Evolutionary conservation across 495 filamentous ascomycete genomes (phyloP).

Genomic region (Trichoderma parareesei): DNA sequence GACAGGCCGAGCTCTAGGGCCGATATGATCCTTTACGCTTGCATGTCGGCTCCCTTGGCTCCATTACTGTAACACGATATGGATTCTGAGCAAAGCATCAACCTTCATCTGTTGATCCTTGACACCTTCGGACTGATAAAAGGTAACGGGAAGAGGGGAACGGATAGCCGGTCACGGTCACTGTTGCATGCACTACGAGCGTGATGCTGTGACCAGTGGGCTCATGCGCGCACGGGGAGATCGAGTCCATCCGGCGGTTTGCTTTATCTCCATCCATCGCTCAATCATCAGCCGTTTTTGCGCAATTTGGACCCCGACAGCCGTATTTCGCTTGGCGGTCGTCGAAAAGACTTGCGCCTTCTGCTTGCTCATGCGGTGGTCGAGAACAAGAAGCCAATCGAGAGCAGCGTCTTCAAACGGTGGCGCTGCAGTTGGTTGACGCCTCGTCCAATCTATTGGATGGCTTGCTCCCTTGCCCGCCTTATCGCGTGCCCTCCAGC

Average conservation of each 20-base stretch:
- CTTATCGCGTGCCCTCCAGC: conserved; percentile 9
- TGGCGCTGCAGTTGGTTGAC: conserved; percentile 5
- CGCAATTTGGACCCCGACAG: conserved; percentile 7
- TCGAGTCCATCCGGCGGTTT: not conserved
- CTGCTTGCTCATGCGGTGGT: not conserved
- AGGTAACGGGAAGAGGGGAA: not conserved
- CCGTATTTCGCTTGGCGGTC: not conserved
- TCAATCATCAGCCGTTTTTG: not conserved
- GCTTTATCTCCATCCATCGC: conserved; percentile 5
- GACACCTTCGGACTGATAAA: too few relatives aligned
- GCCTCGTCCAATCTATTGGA: not conserved
- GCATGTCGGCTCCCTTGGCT: not conserved
- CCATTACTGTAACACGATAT: not conserved
- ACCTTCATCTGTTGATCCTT: not conserved
- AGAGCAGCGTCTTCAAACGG: not conserved
- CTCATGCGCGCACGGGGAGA: not conserved
- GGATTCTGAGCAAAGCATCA: not conserved
- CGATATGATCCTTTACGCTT: not conserved
- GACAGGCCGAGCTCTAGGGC: not conserved
- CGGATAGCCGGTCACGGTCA: not conserved
- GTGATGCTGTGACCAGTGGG: not conserved
- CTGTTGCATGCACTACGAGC: not conserved
- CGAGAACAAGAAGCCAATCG: not conserved
- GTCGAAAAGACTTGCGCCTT: not conserved
- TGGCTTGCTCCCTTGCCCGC: not conserved